Percentiles rank a stretch among this genome's conserved stretches.
These are phyloP conservation scores for Neofusicoccum laricinum DNA, from an alignment of 2,329 filamentous ascomycete species.

Conservation along the genomic window DNA sequence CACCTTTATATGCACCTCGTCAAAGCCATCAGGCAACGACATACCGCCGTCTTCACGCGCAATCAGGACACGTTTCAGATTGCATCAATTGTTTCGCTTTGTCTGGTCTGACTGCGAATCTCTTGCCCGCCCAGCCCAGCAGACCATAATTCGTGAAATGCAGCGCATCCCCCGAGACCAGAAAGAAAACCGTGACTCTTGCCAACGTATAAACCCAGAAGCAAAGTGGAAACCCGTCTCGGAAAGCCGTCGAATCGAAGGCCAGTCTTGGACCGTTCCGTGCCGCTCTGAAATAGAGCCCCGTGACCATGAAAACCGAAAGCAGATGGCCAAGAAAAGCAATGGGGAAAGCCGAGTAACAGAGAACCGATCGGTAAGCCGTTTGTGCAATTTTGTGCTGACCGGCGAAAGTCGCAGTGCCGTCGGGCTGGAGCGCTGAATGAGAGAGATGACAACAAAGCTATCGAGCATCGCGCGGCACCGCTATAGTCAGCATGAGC, in stretches of 20 bases:
- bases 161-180: not conserved
- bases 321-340: not conserved
- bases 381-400: not conserved
- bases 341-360: not conserved
- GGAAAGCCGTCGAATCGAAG: not conserved
- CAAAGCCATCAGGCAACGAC: slow-evolving; percentile 1
- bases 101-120: not conserved
- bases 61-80: slow-evolving; percentile 3
- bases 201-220: not conserved
- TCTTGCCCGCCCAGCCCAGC: not conserved
- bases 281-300: not conserved
- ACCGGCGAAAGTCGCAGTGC: not conserved
- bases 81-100: not conserved
- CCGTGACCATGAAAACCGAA: not conserved
- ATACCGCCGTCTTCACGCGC: not conserved
- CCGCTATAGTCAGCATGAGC: not conserved
- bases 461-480: not conserved
- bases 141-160: not conserved
- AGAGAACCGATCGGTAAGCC: not conserved
- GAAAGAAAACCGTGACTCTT: not conserved
- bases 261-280: not conserved
- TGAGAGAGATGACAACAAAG: not conserved
- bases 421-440: not conserved
- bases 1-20: slow-evolving; percentile 3
- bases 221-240: not conserved